Evolutionary conservation across 2,329 filamentous ascomycete species (phyloP).

Genomic region (Sporothrix brunneoviolacea): DNA sequence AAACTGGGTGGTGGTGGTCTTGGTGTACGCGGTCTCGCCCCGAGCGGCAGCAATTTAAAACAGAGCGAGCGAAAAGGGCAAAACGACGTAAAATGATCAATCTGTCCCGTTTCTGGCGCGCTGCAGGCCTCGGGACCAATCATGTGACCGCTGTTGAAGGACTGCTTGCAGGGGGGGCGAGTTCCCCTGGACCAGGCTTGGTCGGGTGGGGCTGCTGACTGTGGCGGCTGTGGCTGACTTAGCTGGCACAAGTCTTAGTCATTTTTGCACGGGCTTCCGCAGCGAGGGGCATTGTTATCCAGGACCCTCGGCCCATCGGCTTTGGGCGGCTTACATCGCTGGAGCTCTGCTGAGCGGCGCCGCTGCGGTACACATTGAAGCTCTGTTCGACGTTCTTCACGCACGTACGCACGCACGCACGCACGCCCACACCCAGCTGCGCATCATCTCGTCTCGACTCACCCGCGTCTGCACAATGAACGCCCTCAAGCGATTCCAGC

Average conservation of each 20-base stretch:
- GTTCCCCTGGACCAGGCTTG: neutral
- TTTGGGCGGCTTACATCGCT: slow-evolving; percentile 18
- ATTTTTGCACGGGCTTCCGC: neutral
- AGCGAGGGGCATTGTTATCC: neutral
- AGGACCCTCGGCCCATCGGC: slow-evolving; percentile 17
- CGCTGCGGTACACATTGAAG: too few relatives aligned
- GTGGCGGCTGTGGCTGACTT: slow-evolving; percentile 4
- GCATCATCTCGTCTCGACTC: neutral
- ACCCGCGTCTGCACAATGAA: slow-evolving; percentile 35
- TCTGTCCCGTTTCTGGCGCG: slow-evolving; percentile 16
- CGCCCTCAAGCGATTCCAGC: slow-evolving; percentile 51
- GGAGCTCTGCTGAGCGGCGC: too few relatives aligned
- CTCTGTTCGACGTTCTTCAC: neutral
- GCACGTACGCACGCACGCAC: neutral
- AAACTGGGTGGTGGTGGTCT: neutral
- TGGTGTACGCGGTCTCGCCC: neutral
- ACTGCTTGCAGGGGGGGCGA: neutral
- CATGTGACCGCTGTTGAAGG: slow-evolving; percentile 2
- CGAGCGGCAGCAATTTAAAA: neutral
- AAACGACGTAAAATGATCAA: slow-evolving; percentile 9
- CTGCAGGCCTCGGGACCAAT: slow-evolving; percentile 5
- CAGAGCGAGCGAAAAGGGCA: neutral
- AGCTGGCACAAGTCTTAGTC: slow-evolving; percentile 2
- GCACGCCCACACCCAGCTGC: too few relatives aligned
- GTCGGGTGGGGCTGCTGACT: too few relatives aligned